Conservation (phyloP, 2,329 filamentous ascomycete genomes). For the Sporothrix pseudoabietina region DNA sequence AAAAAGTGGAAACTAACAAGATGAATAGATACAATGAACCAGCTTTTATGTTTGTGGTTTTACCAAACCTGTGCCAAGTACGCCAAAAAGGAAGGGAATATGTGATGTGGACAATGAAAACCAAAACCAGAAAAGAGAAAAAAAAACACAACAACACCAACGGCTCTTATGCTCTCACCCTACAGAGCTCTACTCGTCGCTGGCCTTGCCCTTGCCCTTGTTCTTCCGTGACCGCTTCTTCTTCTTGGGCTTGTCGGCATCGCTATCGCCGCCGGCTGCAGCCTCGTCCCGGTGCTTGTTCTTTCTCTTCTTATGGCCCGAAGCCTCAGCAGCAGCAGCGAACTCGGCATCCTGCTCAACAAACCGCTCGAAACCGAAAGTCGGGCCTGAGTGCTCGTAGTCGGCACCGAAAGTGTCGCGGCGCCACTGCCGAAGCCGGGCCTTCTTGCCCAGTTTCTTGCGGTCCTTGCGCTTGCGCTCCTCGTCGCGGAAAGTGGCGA, state of each 20-base stretch:
- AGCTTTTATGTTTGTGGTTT: conserved; percentile 23
- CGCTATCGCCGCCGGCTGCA: not conserved
- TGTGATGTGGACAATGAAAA: not conserved
- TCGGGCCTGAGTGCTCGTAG: conserved; percentile 59
- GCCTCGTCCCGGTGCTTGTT: conserved; percentile 40
- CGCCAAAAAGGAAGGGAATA: conserved; percentile 7
- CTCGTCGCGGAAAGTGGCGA: conserved; percentile 82
- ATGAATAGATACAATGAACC: conserved; percentile 11
- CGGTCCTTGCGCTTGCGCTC: conserved; percentile 89
- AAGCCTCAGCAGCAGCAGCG: conserved; percentile 35
- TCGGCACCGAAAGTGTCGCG: conserved; percentile 63
- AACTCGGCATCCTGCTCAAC: conserved; percentile 33
- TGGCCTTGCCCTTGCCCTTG: conserved; percentile 30
- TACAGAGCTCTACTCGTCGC: not conserved
- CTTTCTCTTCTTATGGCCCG: conserved; percentile 40
- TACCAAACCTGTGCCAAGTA: conserved; percentile 23
- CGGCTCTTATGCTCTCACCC: conserved; percentile 4
- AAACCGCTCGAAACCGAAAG: conserved; percentile 56
- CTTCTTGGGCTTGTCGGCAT: conserved; percentile 40
- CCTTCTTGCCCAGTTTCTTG: conserved; percentile 91
- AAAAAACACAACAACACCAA: not conserved
- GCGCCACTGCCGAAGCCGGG: conserved; percentile 82
- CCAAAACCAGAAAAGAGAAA: not conserved
- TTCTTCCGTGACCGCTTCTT: conserved; percentile 54
- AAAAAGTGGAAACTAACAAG: not conserved